These are phyloP conservation scores for Aristolochia contorta DNA, from an alignment of 164 flowering plant genomes.

Conservation along the genomic window DNA sequence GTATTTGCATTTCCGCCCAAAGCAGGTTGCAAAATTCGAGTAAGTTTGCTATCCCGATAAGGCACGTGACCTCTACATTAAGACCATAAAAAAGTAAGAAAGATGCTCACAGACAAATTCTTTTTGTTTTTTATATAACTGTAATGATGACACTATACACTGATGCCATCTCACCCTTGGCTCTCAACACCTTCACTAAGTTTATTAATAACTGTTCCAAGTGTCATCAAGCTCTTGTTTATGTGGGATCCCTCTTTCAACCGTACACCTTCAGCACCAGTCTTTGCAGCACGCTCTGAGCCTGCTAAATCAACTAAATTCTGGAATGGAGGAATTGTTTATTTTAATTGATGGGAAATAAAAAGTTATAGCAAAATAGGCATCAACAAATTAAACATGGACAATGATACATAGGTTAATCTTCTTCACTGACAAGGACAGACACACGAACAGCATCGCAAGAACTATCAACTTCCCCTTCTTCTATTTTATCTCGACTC, in stretches of 20 bases:
- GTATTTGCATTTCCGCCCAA: constrained; percentile 99
- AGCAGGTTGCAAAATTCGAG: constrained; percentile 96
- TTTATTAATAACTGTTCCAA: constrained; percentile 94
- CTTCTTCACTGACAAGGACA: constrained; percentile 51
- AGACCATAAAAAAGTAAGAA: background rate
- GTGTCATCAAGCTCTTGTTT: constrained; percentile 93
- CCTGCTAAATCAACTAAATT: constrained; percentile 98
- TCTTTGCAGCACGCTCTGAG: constrained; percentile 97
- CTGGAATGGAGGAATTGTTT: constrained; percentile 19
- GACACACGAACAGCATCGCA: constrained; percentile 99
- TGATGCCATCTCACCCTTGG: constrained; percentile 57
- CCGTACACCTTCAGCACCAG: constrained; percentile 95
- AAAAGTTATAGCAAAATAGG: background rate
- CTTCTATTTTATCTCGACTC: constrained; percentile 71
- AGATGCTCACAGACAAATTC: too few relatives aligned
- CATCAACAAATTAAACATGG: background rate
- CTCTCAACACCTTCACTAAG: constrained; percentile 96
- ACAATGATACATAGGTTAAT: background rate
- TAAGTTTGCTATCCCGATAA: constrained; percentile 93
- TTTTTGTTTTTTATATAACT: too few relatives aligned
- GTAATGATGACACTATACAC: too few relatives aligned
- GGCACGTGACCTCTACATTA: constrained; percentile 85
- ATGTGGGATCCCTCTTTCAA: constrained; percentile 98
- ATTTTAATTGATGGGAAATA: too few relatives aligned
- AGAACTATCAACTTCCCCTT: constrained; percentile 34